These are phyloP conservation scores for Corymbia maculata DNA, from an alignment of 345 rosid species.

Conservation along the genomic window DNA sequence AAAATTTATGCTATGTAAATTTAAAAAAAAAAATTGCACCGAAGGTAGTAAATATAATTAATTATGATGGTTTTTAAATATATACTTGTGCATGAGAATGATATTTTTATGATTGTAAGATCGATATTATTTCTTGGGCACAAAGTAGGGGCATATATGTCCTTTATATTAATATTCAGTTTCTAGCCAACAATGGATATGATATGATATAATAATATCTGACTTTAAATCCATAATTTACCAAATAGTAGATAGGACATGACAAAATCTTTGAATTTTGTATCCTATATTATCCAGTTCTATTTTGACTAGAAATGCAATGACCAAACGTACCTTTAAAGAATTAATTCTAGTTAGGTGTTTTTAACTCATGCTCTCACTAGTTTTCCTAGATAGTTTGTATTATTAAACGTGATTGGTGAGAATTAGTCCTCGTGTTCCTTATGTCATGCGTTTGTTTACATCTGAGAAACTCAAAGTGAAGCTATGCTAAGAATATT, in stretches of 20 bases:
- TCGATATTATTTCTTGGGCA: neutral
- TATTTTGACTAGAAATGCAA: no score
- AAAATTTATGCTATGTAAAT: neutral
- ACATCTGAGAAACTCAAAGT: neutral
- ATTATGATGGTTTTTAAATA: neutral
- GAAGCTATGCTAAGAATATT: neutral
- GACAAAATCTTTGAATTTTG: accelerated
- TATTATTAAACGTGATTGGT: no score
- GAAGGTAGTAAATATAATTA: neutral
- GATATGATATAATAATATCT: neutral
- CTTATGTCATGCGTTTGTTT: neutral
- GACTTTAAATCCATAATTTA: no score
- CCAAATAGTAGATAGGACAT: neutral
- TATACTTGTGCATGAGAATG: neutral
- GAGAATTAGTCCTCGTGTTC: no score
- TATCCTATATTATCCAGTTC: accelerated
- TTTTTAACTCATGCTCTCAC: no score
- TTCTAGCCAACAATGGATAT: neutral
- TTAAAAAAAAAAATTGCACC: neutral
- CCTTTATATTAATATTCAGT: neutral
- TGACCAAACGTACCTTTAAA: no score
- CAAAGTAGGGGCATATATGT: neutral
- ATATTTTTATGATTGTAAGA: neutral
- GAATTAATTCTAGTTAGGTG: no score
- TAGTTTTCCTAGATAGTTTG: no score